These are phyloP conservation scores for Kalaharituber pfeilii DNA, from an alignment of 2,329 filamentous ascomycete species.

Conservation along the genomic window DNA sequence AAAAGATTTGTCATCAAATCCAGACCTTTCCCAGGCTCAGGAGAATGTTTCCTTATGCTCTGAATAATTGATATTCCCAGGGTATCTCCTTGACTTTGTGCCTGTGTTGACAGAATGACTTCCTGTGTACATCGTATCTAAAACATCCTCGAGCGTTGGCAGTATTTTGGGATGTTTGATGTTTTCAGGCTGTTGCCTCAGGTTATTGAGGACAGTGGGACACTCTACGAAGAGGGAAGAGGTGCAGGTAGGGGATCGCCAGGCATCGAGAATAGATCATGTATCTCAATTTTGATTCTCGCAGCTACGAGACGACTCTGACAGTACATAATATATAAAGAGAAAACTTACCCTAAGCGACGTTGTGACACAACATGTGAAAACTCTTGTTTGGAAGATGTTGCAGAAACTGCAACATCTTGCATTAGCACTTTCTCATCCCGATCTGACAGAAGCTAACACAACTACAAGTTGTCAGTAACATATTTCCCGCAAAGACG, in stretches of 20 bases:
- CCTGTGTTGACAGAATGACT: neutral
- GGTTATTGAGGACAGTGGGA: slow-evolving; percentile 30
- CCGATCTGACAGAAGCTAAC: slow-evolving; percentile 17
- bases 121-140: neutral
- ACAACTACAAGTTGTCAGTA: neutral
- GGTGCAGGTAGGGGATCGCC: slow-evolving; percentile 7
- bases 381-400: slow-evolving; percentile 5
- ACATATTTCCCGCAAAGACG: too few relatives aligned
- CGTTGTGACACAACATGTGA: too few relatives aligned
- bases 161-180: too few relatives aligned
- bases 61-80: neutral
- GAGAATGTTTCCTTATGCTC: neutral
- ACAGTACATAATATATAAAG: too few relatives aligned
- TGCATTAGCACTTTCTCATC: slow-evolving; percentile 18
- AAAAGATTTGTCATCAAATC: slow-evolving; percentile 50
- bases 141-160: too few relatives aligned
- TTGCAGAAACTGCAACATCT: slow-evolving; percentile 24
- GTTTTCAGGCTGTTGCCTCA: too few relatives aligned
- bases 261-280: slow-evolving; percentile 1
- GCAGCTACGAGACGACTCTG: too few relatives aligned
- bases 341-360: too few relatives aligned
- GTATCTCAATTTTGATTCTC: neutral
- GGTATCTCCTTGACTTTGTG: neutral
- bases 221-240: slow-evolving; percentile 33
- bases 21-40: slow-evolving; percentile 21